These are phyloP conservation scores for Xerocomellus dryophilus DNA, from an alignment of 768 basidiomycete genomes.

Conservation along the genomic window DNA sequence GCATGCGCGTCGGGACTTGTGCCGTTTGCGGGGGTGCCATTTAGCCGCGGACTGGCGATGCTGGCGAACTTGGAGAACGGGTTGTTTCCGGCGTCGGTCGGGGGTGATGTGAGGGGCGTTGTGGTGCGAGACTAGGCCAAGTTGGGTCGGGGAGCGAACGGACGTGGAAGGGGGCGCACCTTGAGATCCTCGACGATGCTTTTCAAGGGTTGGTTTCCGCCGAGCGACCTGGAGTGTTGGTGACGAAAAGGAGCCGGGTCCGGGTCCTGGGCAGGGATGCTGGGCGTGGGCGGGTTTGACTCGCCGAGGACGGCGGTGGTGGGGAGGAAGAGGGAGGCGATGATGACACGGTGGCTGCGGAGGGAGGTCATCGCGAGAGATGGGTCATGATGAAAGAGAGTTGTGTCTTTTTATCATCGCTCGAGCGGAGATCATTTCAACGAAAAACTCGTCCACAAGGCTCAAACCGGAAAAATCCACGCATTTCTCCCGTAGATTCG, in stretches of 20 bases:
- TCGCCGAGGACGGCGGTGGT: slow-evolving; percentile 62
- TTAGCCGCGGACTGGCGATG: slow-evolving; percentile 23
- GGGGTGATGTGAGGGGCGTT: slow-evolving; percentile 42
- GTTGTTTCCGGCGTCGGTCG: slow-evolving; percentile 51
- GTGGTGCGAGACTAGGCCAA: slow-evolving; percentile 36
- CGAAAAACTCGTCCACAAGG: background rate
- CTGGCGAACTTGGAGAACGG: slow-evolving; percentile 54
- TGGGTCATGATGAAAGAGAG: background rate
- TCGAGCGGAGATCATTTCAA: background rate
- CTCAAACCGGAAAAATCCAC: background rate
- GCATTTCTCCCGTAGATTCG: background rate
- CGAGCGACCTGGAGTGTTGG: slow-evolving; percentile 19
- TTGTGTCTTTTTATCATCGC: background rate
- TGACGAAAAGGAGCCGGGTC: slow-evolving; percentile 11
- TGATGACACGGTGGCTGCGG: slow-evolving; percentile 68
- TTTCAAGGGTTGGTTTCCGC: slow-evolving; percentile 40
- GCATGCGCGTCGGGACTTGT: too few species aligned
- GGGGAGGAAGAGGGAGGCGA: slow-evolving; percentile 84
- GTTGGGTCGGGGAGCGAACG: background rate
- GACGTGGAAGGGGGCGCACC: slow-evolving; percentile 5
- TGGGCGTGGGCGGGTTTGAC: slow-evolving; percentile 52
- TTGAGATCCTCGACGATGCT: slow-evolving; percentile 73
- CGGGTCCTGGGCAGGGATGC: slow-evolving; percentile 17
- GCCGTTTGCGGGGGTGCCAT: too few species aligned
- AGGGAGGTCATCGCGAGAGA: slow-evolving; percentile 57